Evolutionary conservation across 2,329 filamentous ascomycete species (phyloP).

Genomic region (Lizonia empirigonia): DNA sequence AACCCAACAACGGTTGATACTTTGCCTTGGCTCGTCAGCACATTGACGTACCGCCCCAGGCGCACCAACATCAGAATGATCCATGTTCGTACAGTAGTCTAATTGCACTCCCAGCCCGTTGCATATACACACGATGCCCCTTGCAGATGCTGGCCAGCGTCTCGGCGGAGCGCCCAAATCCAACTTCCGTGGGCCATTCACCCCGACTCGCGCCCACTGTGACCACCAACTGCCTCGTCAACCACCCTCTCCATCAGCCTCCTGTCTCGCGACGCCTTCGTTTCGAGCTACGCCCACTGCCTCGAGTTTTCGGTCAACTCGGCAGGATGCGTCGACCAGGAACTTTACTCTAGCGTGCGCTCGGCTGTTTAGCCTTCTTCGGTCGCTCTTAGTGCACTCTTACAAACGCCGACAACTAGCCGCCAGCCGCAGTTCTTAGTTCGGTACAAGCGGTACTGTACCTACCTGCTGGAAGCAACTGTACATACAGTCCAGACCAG

Average conservation of each 20-base stretch:
- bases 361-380: slow-evolving; percentile 37
- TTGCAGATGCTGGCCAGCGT: not conserved
- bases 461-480: not conserved
- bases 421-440: slow-evolving; percentile 29
- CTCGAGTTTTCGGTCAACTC: slow-evolving; percentile 30
- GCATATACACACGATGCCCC: not conserved
- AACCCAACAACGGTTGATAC: not conserved
- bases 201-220: slow-evolving; percentile 5
- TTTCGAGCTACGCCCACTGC: slow-evolving; percentile 11
- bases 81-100: slow-evolving; percentile 9
- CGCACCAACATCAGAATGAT: slow-evolving; percentile 5
- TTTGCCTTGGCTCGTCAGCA: not conserved
- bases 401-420: slow-evolving; percentile 27
- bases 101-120: slow-evolving; percentile 15
- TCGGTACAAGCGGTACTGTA: slow-evolving; percentile 13
- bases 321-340: slow-evolving; percentile 34
- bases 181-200: not conserved
- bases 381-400: slow-evolving; percentile 23
- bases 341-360: slow-evolving; percentile 21
- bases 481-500: slow-evolving; percentile 5
- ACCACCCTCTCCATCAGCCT: slow-evolving; percentile 6
- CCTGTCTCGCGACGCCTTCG: slow-evolving; percentile 7
- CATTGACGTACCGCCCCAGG: not conserved
- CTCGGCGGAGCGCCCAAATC: not conserved
- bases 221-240: slow-evolving; percentile 7